phyloP scores from a whole-genome alignment of 1,284 basidiomycete genomes.

The Microbotryum lychnidis-dioicae region DNA sequence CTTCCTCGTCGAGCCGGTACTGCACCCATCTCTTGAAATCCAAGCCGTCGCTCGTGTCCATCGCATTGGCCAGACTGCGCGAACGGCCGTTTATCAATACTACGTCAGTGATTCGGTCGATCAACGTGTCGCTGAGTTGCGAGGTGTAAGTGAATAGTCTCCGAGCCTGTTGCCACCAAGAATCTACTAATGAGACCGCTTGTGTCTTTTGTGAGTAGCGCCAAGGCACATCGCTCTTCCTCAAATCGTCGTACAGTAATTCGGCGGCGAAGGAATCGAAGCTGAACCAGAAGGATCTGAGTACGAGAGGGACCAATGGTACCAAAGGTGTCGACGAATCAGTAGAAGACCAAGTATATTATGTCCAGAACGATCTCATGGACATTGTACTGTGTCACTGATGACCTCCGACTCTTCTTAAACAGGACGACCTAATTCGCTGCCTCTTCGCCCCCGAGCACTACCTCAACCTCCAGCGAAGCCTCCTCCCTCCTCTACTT shows the following conservation, averaged over 20 bases:
- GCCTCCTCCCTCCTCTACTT: conserved; percentile 13
- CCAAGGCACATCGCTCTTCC: conserved; percentile 19
- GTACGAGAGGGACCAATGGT: neutral
- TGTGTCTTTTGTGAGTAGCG: neutral
- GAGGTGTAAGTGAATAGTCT: conserved; percentile 1
- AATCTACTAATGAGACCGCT: neutral
- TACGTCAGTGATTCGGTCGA: conserved; percentile 29
- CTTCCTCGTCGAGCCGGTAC: conserved; percentile 32
- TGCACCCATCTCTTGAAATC: conserved; percentile 31
- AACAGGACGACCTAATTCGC: conserved; percentile 22
- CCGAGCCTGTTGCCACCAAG: neutral
- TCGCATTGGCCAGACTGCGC: conserved; percentile 32
- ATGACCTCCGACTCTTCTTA: neutral
- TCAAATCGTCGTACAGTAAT: neutral
- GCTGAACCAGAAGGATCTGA: conserved; percentile 8
- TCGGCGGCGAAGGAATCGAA: conserved; percentile 5
- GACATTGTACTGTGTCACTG: neutral
- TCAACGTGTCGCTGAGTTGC: conserved; percentile 29
- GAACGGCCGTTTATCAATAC: conserved; percentile 29
- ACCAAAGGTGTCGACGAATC: conserved; percentile 8
- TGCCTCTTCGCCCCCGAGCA: conserved; percentile 14
- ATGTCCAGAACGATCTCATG: neutral
- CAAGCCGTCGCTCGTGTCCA: conserved; percentile 35
- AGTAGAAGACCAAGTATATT: conserved; percentile 21
- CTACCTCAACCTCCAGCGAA: conserved; percentile 15